phyloP scores from a whole-genome alignment of 2,329 filamentous ascomycete species.

The Calonectria crousiana region DNA sequence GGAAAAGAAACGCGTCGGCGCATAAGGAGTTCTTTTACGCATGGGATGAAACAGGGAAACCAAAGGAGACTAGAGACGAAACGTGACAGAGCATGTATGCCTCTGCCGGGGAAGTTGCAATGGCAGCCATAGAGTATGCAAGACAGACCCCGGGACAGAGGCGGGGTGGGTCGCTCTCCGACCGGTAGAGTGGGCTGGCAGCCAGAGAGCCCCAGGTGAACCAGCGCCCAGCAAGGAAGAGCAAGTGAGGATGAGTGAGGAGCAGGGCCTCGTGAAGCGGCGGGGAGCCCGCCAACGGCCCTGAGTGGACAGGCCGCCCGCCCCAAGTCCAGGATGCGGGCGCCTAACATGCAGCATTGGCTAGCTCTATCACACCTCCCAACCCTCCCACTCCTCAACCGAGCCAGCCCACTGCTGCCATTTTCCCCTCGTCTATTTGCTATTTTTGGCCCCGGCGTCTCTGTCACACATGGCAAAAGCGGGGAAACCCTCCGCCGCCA shows the following conservation, averaged over 20 bases:
- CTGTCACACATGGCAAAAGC: background rate
- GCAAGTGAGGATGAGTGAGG: background rate
- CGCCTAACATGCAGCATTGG: slow-evolving; percentile 40
- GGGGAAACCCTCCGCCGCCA: slow-evolving; percentile 5
- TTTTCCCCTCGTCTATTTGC: slow-evolving; percentile 6
- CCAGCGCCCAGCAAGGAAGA: background rate
- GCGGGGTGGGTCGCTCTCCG: background rate
- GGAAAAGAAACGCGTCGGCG: background rate
- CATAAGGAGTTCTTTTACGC: background rate
- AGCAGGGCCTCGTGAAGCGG: background rate
- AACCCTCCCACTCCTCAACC: background rate
- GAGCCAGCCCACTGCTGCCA: background rate
- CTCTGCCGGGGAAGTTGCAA: background rate
- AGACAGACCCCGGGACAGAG: background rate
- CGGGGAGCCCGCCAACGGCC: slow-evolving; percentile 1
- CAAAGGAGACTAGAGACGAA: background rate
- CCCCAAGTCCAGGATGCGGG: slow-evolving; percentile 20
- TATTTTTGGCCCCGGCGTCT: slow-evolving; percentile 30
- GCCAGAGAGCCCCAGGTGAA: background rate
- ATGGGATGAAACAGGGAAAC: background rate
- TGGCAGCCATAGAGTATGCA: background rate
- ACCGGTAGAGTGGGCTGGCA: background rate
- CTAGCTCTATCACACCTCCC: slow-evolving; percentile 26
- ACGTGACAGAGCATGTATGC: background rate
- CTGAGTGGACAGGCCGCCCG: background rate